Conservation (phyloP, 2,329 filamentous ascomycete species). For the Hymenotorrendiella dingleyae region DNA sequence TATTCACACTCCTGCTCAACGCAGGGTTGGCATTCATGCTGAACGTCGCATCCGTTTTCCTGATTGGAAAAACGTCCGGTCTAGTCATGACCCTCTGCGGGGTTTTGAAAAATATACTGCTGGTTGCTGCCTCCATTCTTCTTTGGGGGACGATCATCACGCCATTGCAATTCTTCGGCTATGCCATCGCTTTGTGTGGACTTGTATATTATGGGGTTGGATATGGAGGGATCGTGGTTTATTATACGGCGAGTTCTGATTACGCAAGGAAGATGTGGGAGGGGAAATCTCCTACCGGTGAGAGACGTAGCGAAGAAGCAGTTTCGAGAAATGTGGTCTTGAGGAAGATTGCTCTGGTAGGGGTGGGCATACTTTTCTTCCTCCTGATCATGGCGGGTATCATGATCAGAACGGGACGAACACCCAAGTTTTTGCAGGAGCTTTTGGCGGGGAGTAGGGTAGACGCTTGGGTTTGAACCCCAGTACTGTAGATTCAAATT, state of each 20-base stretch:
- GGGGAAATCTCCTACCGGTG: neutral
- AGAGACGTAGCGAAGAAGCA: neutral
- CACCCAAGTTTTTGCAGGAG: neutral
- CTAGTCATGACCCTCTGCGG: conserved; percentile 79
- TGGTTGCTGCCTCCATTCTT: conserved; percentile 71
- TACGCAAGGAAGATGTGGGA: conserved; percentile 8
- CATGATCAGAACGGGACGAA: neutral
- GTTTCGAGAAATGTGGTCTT: too few relatives aligned
- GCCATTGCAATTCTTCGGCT: conserved; percentile 74
- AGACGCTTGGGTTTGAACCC: too few relatives aligned
- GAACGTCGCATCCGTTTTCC: conserved; percentile 76
- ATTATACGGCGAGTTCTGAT: conserved; percentile 1
- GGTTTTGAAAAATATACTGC: conserved; percentile 78
- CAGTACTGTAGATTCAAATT: too few relatives aligned
- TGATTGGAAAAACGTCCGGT: conserved; percentile 81
- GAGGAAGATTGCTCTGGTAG: neutral
- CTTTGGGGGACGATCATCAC: conserved; percentile 73
- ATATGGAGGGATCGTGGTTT: conserved; percentile 13
- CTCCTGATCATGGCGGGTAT: conserved; percentile 1
- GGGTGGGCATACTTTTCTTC: conserved; percentile 2
- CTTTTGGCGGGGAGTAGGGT: neutral
- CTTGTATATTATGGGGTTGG: conserved; percentile 62
- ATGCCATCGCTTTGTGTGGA: conserved; percentile 69
- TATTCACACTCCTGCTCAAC: conserved; percentile 66
- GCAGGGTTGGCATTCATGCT: conserved; percentile 71